Evolutionary conservation across 2,329 filamentous ascomycete genomes (phyloP).

Genomic region (Colletotrichum gloeosporioides): DNA sequence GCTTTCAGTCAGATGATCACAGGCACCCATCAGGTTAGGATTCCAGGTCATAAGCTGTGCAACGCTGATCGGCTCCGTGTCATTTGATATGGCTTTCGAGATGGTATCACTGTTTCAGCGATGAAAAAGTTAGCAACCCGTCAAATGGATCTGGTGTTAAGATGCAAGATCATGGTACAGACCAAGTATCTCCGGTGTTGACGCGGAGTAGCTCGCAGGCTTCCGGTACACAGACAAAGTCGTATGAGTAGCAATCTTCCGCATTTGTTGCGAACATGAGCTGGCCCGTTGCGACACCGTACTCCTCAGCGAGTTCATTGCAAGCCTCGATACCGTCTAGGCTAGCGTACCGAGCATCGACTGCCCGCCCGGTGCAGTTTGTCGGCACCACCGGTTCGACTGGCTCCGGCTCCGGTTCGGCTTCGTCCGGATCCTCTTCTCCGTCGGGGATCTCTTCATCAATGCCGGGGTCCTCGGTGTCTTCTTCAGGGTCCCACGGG

Average conservation of each 20-base stretch:
- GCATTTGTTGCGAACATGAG: neutral
- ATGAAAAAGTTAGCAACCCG: neutral
- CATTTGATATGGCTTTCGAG: neutral
- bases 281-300: neutral
- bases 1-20: neutral
- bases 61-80: neutral
- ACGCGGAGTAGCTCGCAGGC: neutral
- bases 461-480: neutral
- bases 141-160: neutral
- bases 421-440: neutral
- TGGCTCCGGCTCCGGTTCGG: neutral
- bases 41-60: constrained; percentile 6
- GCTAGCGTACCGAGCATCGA: neutral
- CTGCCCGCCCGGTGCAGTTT: neutral
- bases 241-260: neutral
- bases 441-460: neutral
- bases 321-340: neutral
- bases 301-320: neutral
- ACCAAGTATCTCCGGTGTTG: neutral
- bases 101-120: neutral
- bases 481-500: neutral
- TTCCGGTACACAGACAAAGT: neutral
- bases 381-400: neutral
- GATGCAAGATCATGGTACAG: neutral
- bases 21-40: constrained; percentile 10